Conservation (phyloP, 768 basidiomycete genomes). For the Favolaschia claudopus region DNA sequence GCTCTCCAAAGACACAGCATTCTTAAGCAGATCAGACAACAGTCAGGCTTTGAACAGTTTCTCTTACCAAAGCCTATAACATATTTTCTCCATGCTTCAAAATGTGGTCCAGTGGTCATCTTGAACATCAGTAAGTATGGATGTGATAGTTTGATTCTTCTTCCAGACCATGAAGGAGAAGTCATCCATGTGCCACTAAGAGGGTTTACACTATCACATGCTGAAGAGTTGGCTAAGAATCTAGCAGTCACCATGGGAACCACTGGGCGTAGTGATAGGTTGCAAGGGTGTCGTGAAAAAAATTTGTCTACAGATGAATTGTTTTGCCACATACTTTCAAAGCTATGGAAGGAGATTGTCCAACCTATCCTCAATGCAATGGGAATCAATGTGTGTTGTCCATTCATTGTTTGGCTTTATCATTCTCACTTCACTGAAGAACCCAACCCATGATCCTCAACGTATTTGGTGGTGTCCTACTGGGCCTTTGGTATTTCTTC, state of each 20-base stretch:
- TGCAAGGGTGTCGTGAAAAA: background rate
- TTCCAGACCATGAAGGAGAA: background rate
- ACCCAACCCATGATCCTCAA: background rate
- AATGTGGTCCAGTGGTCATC: slow-evolving; percentile 43
- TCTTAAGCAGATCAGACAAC: background rate
- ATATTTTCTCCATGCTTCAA: slow-evolving; percentile 27
- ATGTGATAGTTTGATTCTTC: background rate
- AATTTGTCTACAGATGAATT: background rate
- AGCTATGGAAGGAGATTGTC: background rate
- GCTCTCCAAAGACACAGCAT: background rate
- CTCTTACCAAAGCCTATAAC: slow-evolving; percentile 31
- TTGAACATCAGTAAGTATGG: background rate
- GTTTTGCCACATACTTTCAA: background rate
- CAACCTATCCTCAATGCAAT: background rate
- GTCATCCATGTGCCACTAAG: background rate
- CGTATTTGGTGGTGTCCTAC: background rate
- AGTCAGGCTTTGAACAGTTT: slow-evolving; percentile 40
- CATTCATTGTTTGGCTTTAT: slow-evolving; percentile 32
- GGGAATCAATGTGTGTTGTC: background rate
- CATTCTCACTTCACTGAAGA: slow-evolving; percentile 28
- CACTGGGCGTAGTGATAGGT: no score
- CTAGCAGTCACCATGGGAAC: no score
- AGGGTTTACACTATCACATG: background rate
- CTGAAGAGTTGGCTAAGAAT: background rate
- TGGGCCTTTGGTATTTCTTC: background rate